Conservation (phyloP, 2,329 filamentous ascomycete genomes). For the Cytospora paraplurivora region DNA sequence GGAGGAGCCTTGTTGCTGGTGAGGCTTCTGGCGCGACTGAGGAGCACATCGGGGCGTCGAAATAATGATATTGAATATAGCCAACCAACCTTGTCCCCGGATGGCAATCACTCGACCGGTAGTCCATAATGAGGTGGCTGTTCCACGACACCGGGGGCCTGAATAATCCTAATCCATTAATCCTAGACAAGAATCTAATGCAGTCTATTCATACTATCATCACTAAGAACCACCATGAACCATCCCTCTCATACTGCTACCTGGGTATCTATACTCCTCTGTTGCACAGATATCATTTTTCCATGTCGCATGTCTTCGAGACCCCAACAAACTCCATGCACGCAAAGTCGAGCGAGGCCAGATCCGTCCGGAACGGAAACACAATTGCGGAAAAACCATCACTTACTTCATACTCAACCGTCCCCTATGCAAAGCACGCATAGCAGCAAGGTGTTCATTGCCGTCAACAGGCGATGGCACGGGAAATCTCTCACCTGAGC, state of each 20-base stretch:
- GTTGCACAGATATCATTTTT: neutral
- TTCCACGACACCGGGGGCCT: neutral
- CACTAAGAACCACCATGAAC: neutral
- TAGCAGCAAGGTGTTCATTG: constrained; percentile 25
- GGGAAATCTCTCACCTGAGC: neutral
- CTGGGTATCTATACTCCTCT: neutral
- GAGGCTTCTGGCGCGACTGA: constrained; percentile 5
- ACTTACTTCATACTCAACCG: constrained; percentile 21
- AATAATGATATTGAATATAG: neutral
- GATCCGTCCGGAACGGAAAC: neutral
- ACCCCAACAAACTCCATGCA: neutral
- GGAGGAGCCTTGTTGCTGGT: constrained; percentile 47
- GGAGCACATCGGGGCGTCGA: constrained; percentile 2
- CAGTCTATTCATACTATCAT: constrained; percentile 26
- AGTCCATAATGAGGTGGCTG: neutral
- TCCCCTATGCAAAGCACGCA: constrained; percentile 29
- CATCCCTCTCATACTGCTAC: neutral
- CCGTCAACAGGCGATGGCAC: neutral
- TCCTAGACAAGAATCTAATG: constrained; percentile 25
- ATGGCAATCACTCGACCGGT: neutral
- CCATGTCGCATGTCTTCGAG: neutral
- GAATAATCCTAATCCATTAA: constrained; percentile 25
- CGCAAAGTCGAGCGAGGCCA: neutral
- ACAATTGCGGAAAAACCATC: neutral
- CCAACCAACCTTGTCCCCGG: no score